phyloP scores from a whole-genome alignment of 1,139 yeast species.

The Geotrichum klebahnii region DNA sequence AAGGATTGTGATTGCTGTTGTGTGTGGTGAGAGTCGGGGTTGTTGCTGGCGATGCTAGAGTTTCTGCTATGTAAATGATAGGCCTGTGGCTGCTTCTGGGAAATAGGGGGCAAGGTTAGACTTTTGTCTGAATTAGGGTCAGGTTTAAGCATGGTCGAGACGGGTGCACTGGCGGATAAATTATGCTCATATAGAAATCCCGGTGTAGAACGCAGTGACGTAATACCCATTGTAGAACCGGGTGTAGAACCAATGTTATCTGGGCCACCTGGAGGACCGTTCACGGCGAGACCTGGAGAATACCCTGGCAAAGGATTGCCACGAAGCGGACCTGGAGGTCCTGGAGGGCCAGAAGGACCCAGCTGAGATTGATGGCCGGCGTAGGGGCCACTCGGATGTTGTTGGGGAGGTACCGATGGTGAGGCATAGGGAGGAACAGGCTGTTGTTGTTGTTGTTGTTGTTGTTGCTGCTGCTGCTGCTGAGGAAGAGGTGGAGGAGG shows the following conservation, averaged over 20 bases:
- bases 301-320: too few relatives aligned
- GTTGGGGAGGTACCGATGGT: slow-evolving; percentile 6
- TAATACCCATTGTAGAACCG: slow-evolving; percentile 9
- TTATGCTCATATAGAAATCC: slow-evolving; percentile 1
- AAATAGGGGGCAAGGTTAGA: slow-evolving; percentile 15
- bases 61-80: slow-evolving; percentile 19
- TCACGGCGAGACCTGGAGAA: too few relatives aligned
- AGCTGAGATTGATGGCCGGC: not conserved
- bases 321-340: slow-evolving; percentile 2
- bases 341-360: not conserved
- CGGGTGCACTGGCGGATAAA: slow-evolving; percentile 11
- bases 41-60: slow-evolving; percentile 21
- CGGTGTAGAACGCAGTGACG: slow-evolving; percentile 1
- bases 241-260: too few relatives aligned
- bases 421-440: slow-evolving; percentile 1
- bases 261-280: too few relatives aligned
- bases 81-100: slow-evolving; percentile 8
- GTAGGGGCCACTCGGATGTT: slow-evolving; percentile 1
- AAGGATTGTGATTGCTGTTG: not conserved
- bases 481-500: slow-evolving; percentile 3
- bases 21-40: slow-evolving; percentile 12
- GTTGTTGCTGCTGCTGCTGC: slow-evolving; percentile 10
- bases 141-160: slow-evolving; percentile 14
- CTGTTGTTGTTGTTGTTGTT: slow-evolving; percentile 10
- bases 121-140: slow-evolving; percentile 9